Percentiles rank a stretch among this genome's conserved stretches.
phyloP scores from a whole-genome alignment of 1,139 yeast species.

The Ogataea hybrid region DNA sequence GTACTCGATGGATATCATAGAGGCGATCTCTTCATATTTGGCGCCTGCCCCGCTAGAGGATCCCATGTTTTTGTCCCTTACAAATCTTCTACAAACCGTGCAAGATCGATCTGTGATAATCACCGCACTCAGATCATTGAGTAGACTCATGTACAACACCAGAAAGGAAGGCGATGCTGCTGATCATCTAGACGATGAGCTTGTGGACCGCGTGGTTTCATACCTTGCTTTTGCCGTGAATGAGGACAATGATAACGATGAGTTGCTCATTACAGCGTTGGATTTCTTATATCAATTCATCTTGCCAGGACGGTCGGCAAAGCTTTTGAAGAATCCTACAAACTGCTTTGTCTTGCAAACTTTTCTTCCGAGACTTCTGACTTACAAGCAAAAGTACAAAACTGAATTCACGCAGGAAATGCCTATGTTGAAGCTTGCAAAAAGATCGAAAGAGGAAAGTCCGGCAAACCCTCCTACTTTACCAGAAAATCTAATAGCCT shows the following conservation, averaged over 20 bases:
- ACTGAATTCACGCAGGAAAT: conserved; percentile 37
- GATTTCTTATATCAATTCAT: conserved; percentile 70
- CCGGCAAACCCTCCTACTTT: conserved; percentile 64
- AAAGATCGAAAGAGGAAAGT: conserved; percentile 45
- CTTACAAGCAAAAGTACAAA: conserved; percentile 45
- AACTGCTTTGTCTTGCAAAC: conserved; percentile 51
- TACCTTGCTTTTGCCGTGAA: conserved; percentile 39
- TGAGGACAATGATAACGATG: conserved; percentile 42
- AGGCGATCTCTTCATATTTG: conserved; percentile 78
- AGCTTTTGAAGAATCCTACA: conserved; percentile 36
- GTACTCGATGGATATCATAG: conserved; percentile 77
- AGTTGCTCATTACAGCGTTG: conserved; percentile 58
- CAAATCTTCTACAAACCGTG: conserved; percentile 44
- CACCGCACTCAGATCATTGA: conserved; percentile 52
- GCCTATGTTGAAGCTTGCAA: conserved; percentile 39
- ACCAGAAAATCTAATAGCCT: conserved; percentile 55
- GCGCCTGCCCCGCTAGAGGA: conserved; percentile 70
- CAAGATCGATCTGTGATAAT: conserved; percentile 56
- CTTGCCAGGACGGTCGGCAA: conserved; percentile 42
- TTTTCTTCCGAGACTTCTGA: conserved; percentile 61
- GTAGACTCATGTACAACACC: conserved; percentile 48
- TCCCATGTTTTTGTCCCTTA: conserved; percentile 52
- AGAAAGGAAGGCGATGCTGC: conserved; percentile 41
- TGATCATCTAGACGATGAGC: conserved; percentile 38
- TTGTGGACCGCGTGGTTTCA: conserved; percentile 44